These are phyloP conservation scores for Trichoderma semiorbis DNA, from an alignment of 2,329 filamentous ascomycete species.

Conservation along the genomic window DNA sequence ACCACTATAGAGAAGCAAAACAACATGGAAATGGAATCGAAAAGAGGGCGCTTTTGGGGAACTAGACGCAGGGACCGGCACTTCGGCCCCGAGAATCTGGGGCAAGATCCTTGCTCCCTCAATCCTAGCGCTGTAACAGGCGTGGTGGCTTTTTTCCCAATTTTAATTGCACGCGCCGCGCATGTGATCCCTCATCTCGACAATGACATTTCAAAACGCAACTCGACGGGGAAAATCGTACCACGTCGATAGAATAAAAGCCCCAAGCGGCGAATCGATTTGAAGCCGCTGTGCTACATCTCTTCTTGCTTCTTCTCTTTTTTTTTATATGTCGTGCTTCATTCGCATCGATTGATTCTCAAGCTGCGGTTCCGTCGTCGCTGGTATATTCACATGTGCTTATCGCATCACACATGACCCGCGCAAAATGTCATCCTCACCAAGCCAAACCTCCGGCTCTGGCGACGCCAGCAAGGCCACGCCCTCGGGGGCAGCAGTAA, in stretches of 20 bases:
- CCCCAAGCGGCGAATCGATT: background rate
- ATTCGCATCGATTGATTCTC: background rate
- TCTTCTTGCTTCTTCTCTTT: background rate
- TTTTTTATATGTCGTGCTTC: background rate
- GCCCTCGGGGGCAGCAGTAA: background rate
- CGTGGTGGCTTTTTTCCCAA: background rate
- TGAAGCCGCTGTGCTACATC: background rate
- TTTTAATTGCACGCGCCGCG: slow-evolving; percentile 4
- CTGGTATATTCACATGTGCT: background rate
- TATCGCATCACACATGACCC: background rate
- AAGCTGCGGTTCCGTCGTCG: background rate
- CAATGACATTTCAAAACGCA: background rate
- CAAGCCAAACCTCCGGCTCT: slow-evolving; percentile 26
- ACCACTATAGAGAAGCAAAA: background rate
- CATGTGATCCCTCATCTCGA: slow-evolving; percentile 12
- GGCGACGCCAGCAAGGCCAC: slow-evolving; percentile 22
- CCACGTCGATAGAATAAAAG: background rate
- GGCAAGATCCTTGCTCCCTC: slow-evolving; percentile 29
- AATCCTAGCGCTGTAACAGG: slow-evolving; percentile 7
- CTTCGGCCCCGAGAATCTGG: slow-evolving; percentile 28
- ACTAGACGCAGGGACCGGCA: slow-evolving; percentile 19
- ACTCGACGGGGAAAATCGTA: background rate
- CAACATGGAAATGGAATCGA: background rate
- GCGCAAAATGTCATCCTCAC: slow-evolving; percentile 29
- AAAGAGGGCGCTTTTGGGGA: background rate